Base-by-base conservation (phyloP, 2,329 filamentous ascomycete genomes). In the Hansfordia pulvinata region DNA sequence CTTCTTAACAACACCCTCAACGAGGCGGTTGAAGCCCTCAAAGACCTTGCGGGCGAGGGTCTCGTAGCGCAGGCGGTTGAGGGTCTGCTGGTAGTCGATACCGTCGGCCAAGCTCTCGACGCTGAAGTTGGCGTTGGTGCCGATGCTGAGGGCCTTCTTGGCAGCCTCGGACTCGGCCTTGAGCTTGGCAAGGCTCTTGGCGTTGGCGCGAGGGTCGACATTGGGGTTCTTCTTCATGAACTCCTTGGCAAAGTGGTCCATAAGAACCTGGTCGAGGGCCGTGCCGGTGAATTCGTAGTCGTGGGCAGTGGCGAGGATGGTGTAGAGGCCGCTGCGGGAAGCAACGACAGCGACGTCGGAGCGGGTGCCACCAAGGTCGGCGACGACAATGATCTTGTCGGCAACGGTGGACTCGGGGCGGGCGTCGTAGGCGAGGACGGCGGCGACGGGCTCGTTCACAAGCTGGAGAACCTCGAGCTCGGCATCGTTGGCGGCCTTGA, bases 171-270 rank as follows among this genome's bases (percentile, higher is more conserved):
- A 71, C 62, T 96, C 90, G 25, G 85, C 67, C 56, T 84, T 88
- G 39, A 98, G 64, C 69, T 96, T 98, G 34, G 90, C 86, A 42
- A 94, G 60, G 43, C 80, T 79, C 44, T 76, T 76, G 29, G 76
- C 65, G 50, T 90, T 83, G 47, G 76, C 69, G 41, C 86, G 72
- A 13, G 90, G 90, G 54, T 96, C 90, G 31, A 72, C 72, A 19
- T 54, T 56, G 60, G 76, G 78, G 69, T 96, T 73, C 69, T 93
- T 93, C 72, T 98, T 96, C 48, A 90, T 70, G 60, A 98, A 98
- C 58, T 98, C 90, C 68, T 98, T 98, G 42, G 88, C 81, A 43
- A 96, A 94, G 64, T 94, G 78, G 52, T 98, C 88, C 51, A 93
- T 81, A 32, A 98, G 68, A 26, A 88, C 79, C 52, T 90, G 71